Evolutionary conservation across 257 asterid species (phyloP).

Genomic region (Cinchona pubescens): DNA sequence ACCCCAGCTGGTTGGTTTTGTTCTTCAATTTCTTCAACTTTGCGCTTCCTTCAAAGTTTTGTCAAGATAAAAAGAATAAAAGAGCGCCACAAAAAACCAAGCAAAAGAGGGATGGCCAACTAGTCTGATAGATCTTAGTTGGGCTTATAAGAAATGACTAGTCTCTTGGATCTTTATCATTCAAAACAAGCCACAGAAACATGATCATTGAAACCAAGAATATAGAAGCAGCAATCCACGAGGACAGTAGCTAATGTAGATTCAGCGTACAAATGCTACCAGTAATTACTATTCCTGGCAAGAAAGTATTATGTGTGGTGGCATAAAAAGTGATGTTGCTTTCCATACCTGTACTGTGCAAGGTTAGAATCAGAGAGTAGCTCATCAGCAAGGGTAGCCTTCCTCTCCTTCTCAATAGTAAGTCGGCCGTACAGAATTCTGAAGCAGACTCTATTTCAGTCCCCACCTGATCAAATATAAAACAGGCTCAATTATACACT

Average conservation of each 20-base stretch:
- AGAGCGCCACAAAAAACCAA: not conserved
- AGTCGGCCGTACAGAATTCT: constrained; percentile 77
- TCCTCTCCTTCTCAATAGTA: constrained; percentile 89
- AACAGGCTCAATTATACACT: constrained; percentile 1
- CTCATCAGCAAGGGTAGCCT: constrained; percentile 82
- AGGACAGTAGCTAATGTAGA: not conserved
- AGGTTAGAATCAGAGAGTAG: constrained; percentile 59
- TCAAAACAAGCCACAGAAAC: not conserved
- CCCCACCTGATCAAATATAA: constrained; percentile 63
- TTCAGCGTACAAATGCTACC: not conserved
- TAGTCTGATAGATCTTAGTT: not conserved
- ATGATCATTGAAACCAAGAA: not conserved
- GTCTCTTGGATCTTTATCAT: no score
- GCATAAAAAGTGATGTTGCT: not conserved
- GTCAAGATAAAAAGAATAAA: constrained; percentile 2
- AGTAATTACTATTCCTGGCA: not conserved
- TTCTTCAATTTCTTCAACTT: constrained; percentile 84
- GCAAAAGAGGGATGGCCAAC: not conserved
- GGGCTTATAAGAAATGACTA: not conserved
- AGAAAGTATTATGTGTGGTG: not conserved
- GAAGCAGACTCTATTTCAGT: constrained; percentile 74
- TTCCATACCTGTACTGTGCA: constrained; percentile 50
- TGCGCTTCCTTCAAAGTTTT: constrained; percentile 63
- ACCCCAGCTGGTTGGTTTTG: constrained; percentile 67
- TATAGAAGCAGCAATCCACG: not conserved